Base-by-base conservation (phyloP, 768 basidiomycete genomes). In the Boletus barrowsii region DNA sequence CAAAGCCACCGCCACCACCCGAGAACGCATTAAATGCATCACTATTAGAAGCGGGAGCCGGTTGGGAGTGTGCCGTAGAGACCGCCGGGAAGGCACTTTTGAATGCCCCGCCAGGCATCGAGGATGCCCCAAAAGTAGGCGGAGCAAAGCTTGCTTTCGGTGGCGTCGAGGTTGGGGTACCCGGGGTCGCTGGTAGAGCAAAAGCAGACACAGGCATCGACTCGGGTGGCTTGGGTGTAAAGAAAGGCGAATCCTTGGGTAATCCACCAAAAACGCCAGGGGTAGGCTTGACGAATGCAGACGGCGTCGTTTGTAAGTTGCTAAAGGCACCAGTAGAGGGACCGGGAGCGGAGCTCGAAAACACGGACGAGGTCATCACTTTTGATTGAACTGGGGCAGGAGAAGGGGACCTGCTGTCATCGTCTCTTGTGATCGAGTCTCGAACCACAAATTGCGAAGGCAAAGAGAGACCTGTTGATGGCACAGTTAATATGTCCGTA, bases 161-260 rank as follows among this genome's bases (percentile, higher is more conserved):
- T 47, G 63, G 65, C 10, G 66, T 60, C 22, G 61, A 47, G 13
- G 63, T 40, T 8, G 65, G 55, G 10, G 69, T 57, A 43, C 48
- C 32, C 3, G 65, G 20, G 0, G 47, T 43, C 17, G 59, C 18
- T n/a, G 54, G 46, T n/a, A 56, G 62, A 51, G 67, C 60, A 54
- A 83, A 78, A 2, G 68, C 76, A 14, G 77, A 74, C 11, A 73
- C 70, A 9, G 70, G 59, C 24, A 73, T 63, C 2, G 72, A 53
- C 42, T 71, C 74, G 1, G 68, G 58, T 22, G 50, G 39, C 46
- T 65, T 63, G 8, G 67, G 72, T 10, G 79, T 77, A 65, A 79
- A 78, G 66, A 85, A 86, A 4, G 83, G 83, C 8, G 84, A 86
- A 39, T 74, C 66, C 24, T 67, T 68, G 4, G 77, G 68, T 5